Base-by-base conservation (phyloP, 352 stramenopile species). In the Phytophthora rubi region DNA sequence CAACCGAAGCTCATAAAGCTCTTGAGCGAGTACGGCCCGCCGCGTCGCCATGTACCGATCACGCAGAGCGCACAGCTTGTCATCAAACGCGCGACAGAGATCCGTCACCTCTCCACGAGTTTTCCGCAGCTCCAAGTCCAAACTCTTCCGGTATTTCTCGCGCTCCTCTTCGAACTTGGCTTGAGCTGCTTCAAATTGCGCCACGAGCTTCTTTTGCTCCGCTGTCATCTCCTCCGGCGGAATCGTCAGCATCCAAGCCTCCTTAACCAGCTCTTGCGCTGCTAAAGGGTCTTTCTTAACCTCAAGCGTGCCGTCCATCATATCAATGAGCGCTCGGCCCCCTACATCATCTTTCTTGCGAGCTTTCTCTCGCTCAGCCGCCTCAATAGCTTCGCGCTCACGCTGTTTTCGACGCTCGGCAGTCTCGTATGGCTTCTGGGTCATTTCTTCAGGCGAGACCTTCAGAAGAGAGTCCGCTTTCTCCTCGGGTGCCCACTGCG, bases 251-350 rank as follows among this genome's bases (percentile, higher is more conserved):
- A 98, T 97, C 94, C 93, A 98, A 37, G 79, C 70, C 53, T 95
- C 87, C 47, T 96, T 93, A 32, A 91, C 81, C 7, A 88, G 62
- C 30, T 80, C 82, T 30, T 92, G 78, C 0, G 79, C 79, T 4
- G 85, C 83, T 1, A 90, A 65, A 8, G 76, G 80, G 21, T 97
- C 91, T 58, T 95, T 97, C 62, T 95, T 96, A 2, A 85, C 82
- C 61, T 98, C 93, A 9, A 98, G 77, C 32, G 94, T 98, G 26
- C 94, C 94, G 70, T 97, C 79, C 94, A 98, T 98, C 94, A 98
- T 98, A 59, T 98, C 93, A 0, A 83, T 62, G 4, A 98, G 70
- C 6, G 90, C 92, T 2, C 92, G 90, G 0, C 82, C 83, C 0
- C 83, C 80, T 4, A 93, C 86, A 62, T 97, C 88, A 70, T 98